phyloP scores from a whole-genome alignment of 805 yeast genomes.

The Candida fluviatilis region DNA sequence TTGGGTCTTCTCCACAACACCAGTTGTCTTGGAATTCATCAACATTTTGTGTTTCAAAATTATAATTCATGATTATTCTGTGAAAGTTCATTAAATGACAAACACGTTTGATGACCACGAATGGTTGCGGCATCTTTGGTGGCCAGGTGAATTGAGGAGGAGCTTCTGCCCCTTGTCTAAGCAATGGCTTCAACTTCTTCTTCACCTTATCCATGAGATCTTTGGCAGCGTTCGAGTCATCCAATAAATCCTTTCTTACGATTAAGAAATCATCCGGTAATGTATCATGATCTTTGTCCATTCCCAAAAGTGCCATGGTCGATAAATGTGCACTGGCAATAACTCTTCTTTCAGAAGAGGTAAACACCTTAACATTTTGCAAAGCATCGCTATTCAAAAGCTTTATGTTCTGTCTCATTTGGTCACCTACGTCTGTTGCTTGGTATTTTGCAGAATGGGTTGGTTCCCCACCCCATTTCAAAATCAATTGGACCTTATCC shows the following conservation, averaged over 20 bases:
- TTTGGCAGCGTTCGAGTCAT: conserved; percentile 97
- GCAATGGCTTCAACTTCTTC: conserved; percentile 88
- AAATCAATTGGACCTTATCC: conserved; percentile 91
- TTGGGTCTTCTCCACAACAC: conserved; percentile 97
- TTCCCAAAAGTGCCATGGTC: conserved; percentile 69
- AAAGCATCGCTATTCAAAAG: conserved; percentile 80
- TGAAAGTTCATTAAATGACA: conserved; percentile 95
- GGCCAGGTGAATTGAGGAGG: conserved; percentile 99
- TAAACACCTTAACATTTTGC: conserved; percentile 79
- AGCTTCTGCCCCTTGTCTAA: conserved; percentile 94
- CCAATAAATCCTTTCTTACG: conserved; percentile 85
- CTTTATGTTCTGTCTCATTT: conserved; percentile 86
- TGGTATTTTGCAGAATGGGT: conserved; percentile 96
- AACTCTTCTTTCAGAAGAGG: conserved; percentile 94
- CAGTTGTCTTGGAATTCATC: conserved; percentile 69
- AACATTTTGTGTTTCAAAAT: conserved; percentile 65
- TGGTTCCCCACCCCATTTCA: conserved; percentile 99
- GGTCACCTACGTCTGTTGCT: conserved; percentile 93
- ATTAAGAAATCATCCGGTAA: conserved; percentile 75
- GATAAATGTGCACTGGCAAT: conserved; percentile 88
- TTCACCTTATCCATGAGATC: conserved; percentile 97
- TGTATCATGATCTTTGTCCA: conserved; percentile 44
- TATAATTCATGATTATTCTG: conserved; percentile 74
- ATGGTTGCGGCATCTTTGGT: conserved; percentile 96
- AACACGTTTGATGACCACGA: conserved; percentile 86